Percentiles rank a stretch among this genome's conserved stretches.
These are phyloP conservation scores for Metschnikowia chrysomelidarum DNA, from an alignment of 805 yeast species.

Conservation along the genomic window DNA sequence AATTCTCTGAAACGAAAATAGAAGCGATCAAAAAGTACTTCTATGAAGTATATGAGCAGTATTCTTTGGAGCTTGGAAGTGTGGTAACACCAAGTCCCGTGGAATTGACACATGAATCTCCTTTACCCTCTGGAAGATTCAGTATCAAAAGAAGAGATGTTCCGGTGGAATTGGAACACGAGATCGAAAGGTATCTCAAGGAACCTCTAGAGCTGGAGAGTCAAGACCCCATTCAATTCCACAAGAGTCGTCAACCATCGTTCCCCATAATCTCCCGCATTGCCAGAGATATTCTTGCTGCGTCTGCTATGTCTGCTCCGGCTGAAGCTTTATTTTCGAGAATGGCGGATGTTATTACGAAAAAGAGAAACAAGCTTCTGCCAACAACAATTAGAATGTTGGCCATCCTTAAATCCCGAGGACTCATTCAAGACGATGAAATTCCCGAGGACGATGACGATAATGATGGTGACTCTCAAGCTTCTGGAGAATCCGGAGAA, in stretches of 20 bases:
- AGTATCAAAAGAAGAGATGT: conserved; percentile 4
- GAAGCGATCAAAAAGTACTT: conserved; percentile 1
- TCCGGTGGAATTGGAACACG: conserved; percentile 2
- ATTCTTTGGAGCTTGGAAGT: not conserved
- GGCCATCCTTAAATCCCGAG: conserved; percentile 1
- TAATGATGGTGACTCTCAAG: no score
- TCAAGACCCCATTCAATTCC: conserved; percentile 3
- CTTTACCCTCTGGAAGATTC: no score
- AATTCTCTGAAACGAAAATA: not conserved
- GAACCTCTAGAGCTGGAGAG: not conserved
- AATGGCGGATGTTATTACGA: not conserved
- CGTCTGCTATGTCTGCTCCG: conserved; percentile 3
- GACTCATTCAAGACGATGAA: not conserved
- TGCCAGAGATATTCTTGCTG: conserved; percentile 4
- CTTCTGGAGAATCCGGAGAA: no score
- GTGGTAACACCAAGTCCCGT: not conserved
- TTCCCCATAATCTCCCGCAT: conserved; percentile 2
- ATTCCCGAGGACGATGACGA: not conserved
- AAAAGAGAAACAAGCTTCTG: not conserved
- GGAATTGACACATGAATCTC: no score
- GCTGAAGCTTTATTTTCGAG: conserved; percentile 2
- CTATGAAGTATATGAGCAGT: conserved; percentile 4
- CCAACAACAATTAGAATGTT: conserved; percentile 2
- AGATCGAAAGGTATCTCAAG: conserved; percentile 1
- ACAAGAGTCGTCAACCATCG: not conserved